Conservation (phyloP, 1,284 basidiomycete genomes). For the Papiliotrema laurentii region DNA sequence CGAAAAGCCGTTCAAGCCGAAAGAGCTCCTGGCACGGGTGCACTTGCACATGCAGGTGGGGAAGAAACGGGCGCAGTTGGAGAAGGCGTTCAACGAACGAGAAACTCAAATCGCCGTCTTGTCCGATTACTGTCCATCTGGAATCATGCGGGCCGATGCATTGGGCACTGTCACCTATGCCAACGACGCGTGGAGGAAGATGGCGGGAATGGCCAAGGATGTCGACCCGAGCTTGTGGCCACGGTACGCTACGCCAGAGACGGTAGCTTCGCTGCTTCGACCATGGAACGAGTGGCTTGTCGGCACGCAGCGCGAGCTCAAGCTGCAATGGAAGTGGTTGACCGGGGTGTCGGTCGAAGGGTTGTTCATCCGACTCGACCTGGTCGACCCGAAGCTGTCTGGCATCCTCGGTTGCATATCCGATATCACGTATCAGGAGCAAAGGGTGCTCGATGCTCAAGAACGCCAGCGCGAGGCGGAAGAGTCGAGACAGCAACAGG, state of each 20-base stretch:
- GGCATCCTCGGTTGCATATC: constrained; percentile 38
- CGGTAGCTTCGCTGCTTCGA: constrained; percentile 5
- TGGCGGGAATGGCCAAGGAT: constrained; percentile 11
- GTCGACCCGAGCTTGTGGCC: constrained; percentile 20
- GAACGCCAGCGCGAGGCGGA: constrained; percentile 37
- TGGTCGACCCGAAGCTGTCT: constrained; percentile 19
- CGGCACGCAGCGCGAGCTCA: constrained; percentile 13
- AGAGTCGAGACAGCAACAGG: constrained; percentile 40
- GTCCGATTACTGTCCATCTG: constrained; percentile 42
- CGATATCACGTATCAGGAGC: constrained; percentile 39
- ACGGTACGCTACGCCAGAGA: constrained; percentile 13
- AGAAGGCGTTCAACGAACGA: constrained; percentile 31
- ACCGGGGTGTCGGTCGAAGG: constrained; percentile 30
- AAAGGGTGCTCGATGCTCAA: constrained; percentile 36
- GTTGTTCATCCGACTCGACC: constrained; percentile 35
- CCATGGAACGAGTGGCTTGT: constrained; percentile 16
- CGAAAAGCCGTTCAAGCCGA: constrained; percentile 43
- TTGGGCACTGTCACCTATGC: constrained; percentile 26
- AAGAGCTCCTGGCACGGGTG: constrained; percentile 49
- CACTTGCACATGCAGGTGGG: constrained; percentile 44
- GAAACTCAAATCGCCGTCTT: constrained; percentile 38
- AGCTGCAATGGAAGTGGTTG: constrained; percentile 37
- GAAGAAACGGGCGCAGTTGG: constrained; percentile 38
- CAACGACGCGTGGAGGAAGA: constrained; percentile 32
- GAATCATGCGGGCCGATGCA: constrained; percentile 31